phyloP scores from a whole-genome alignment of 305 asterid genomes.

The Petunia hybrid region DNA sequence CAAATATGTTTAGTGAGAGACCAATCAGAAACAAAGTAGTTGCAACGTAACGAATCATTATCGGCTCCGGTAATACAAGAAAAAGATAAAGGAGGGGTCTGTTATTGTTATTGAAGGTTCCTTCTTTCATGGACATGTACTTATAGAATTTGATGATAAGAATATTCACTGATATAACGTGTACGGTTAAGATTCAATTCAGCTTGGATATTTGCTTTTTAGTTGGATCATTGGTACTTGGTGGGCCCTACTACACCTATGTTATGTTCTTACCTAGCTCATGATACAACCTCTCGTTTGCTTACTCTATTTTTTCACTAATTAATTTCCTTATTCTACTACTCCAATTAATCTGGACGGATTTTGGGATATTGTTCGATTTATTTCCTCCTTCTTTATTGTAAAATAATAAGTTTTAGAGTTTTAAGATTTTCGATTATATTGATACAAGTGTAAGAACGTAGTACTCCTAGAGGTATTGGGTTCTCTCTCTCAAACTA shows the following conservation, averaged over 20 bases:
- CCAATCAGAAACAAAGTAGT: slow-evolving; percentile 29
- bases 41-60: slow-evolving; percentile 11
- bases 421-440: too few relatives aligned
- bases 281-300: not conserved
- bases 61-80: not conserved
- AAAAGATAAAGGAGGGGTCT: not conserved
- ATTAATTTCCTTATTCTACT: not conserved
- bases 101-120: not conserved
- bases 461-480: too few relatives aligned
- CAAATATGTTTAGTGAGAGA: not conserved
- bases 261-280: not conserved
- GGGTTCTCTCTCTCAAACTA: too few relatives aligned
- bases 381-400: not conserved
- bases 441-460: too few relatives aligned
- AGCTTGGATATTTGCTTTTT: not conserved
- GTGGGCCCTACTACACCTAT: not conserved
- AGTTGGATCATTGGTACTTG: not conserved
- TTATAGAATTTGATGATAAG: not conserved
- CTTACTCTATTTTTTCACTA: not conserved
- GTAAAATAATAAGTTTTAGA: not conserved
- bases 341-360: not conserved
- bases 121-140: not conserved
- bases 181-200: not conserved
- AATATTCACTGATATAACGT: slow-evolving; percentile 1
- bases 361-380: not conserved